phyloP scores from a whole-genome alignment of 352 stramenopile genomes.

The Phytophthora litchii region DNA sequence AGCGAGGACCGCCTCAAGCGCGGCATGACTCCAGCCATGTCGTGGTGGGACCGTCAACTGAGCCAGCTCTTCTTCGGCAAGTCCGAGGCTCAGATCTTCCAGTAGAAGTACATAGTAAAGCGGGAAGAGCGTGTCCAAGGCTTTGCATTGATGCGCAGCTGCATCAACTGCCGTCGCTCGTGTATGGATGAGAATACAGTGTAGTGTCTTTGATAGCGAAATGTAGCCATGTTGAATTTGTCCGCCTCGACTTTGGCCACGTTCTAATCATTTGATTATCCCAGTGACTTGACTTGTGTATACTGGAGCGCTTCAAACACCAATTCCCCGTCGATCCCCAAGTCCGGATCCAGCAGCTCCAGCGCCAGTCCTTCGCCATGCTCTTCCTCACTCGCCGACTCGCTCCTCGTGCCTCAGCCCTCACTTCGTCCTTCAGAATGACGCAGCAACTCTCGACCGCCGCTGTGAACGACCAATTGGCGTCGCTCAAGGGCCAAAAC shows the following conservation, averaged over 20 bases:
- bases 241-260: too few species aligned
- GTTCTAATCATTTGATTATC: slow-evolving; percentile 6
- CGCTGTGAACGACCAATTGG: slow-evolving; percentile 38
- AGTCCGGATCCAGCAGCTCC: slow-evolving; percentile 1
- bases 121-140: neutral
- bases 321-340: slow-evolving; percentile 7
- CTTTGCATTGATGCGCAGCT: slow-evolving; percentile 7
- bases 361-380: slow-evolving; percentile 19
- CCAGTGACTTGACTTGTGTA: slow-evolving; percentile 10
- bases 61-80: slow-evolving; percentile 82
- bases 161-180: slow-evolving; percentile 4
- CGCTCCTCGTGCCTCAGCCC: slow-evolving; percentile 6
- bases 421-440: slow-evolving; percentile 2
- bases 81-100: slow-evolving; percentile 81
- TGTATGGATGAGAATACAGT: slow-evolving; percentile 28
- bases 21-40: slow-evolving; percentile 51
- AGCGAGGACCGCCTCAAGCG: slow-evolving; percentile 63
- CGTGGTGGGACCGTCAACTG: slow-evolving; percentile 62
- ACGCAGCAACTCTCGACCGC: slow-evolving; percentile 24
- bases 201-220: slow-evolving; percentile 3
- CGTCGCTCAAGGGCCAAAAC: slow-evolving; percentile 64
- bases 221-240: slow-evolving; percentile 14
- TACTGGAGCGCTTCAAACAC: slow-evolving; percentile 7
- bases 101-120: slow-evolving; percentile 27
- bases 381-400: slow-evolving; percentile 34